Evolutionary conservation across 257 asterid species (phyloP).

Genomic region (Gentiana macrophylla): DNA sequence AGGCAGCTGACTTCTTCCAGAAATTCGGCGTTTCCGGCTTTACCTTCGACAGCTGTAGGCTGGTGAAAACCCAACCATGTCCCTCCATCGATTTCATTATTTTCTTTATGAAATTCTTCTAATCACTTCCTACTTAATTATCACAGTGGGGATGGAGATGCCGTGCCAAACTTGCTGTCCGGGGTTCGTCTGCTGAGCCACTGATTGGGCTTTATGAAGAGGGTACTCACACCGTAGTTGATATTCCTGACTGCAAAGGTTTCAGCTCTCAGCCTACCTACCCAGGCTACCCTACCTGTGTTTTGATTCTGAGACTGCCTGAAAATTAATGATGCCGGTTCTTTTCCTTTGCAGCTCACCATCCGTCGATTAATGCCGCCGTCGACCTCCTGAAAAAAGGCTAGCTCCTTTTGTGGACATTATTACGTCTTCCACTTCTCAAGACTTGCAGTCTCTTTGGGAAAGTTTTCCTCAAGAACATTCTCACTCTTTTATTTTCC

Average conservation of each 20-base stretch:
- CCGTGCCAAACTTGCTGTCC: conserved; percentile 88
- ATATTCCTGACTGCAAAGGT: conserved; percentile 93
- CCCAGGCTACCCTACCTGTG: neutral
- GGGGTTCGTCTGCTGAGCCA: conserved; percentile 62
- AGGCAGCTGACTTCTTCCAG: conserved; percentile 51
- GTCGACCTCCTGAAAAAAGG: conserved; percentile 71
- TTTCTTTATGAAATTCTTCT: too few relatives aligned
- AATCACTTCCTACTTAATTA: neutral
- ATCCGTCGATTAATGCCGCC: conserved; percentile 83
- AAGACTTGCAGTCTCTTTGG: neutral
- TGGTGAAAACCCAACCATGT: conserved; percentile 23
- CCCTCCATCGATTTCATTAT: neutral
- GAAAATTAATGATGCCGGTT: neutral
- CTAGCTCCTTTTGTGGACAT: conserved; percentile 8
- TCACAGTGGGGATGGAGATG: conserved; percentile 97
- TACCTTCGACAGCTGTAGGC: conserved; percentile 73
- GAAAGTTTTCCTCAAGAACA: neutral
- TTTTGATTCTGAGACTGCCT: neutral
- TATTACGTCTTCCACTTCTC: neutral
- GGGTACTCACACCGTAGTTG: conserved; percentile 76
- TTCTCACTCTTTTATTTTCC: neutral
- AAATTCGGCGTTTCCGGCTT: conserved; percentile 49
- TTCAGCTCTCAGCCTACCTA: neutral
- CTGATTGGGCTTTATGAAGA: conserved; percentile 82
- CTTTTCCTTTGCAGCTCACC: conserved; percentile 57